A percentile compares a stretch with the other conserved stretches of the same genome.
Conservation (phyloP, 495 filamentous ascomycete species). For the Bombardia bombarda region DNA sequence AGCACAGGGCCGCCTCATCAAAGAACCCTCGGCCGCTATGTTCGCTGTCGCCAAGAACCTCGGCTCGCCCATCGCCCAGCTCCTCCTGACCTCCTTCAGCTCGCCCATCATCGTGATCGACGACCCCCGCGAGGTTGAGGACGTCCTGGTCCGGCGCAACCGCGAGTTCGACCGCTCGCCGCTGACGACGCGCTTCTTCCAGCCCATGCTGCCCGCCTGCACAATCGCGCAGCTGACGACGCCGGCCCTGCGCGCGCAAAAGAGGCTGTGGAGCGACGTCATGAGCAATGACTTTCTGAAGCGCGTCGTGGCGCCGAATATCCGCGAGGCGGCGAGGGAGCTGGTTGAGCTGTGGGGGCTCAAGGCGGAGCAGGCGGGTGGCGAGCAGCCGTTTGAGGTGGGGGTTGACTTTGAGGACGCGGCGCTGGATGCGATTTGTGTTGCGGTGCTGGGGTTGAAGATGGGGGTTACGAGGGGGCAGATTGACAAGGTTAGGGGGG, state of each 20-base stretch:
- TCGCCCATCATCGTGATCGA: slow-evolving; percentile 17
- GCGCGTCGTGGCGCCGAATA: slow-evolving; percentile 21
- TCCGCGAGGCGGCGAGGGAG: slow-evolving; percentile 9
- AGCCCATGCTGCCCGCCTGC: slow-evolving; percentile 13
- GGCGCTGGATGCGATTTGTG: slow-evolving; percentile 29
- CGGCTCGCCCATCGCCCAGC: slow-evolving; percentile 17
- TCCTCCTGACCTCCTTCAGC: slow-evolving; percentile 14
- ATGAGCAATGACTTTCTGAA: slow-evolving; percentile 26
- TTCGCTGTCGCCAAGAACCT: slow-evolving; percentile 11
- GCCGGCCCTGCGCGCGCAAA: slow-evolving; percentile 15
- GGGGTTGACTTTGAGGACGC: slow-evolving; percentile 19
- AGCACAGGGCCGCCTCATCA: slow-evolving; percentile 1
- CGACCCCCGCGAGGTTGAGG: slow-evolving; percentile 19
- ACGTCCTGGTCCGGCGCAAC: slow-evolving; percentile 19
- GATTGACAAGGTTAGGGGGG: slow-evolving; percentile 2
- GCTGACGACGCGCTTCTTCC: slow-evolving; percentile 10
- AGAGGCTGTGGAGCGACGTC: slow-evolving; percentile 23
- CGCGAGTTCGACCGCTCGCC: slow-evolving; percentile 23
- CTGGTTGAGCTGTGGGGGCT: neutral
- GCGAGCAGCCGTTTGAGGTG: slow-evolving; percentile 14
- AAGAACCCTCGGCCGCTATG: slow-evolving; percentile 4
- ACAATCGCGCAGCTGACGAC: slow-evolving; percentile 20
- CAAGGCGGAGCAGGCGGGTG: neutral
- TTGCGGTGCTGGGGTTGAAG: slow-evolving; percentile 21
- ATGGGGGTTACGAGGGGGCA: slow-evolving; percentile 12